Evolutionary conservation across 2,329 filamentous ascomycete species (phyloP), one percentile per base, ranked within the genome.

Genomic region (Aspergillus amoenus): DNA sequence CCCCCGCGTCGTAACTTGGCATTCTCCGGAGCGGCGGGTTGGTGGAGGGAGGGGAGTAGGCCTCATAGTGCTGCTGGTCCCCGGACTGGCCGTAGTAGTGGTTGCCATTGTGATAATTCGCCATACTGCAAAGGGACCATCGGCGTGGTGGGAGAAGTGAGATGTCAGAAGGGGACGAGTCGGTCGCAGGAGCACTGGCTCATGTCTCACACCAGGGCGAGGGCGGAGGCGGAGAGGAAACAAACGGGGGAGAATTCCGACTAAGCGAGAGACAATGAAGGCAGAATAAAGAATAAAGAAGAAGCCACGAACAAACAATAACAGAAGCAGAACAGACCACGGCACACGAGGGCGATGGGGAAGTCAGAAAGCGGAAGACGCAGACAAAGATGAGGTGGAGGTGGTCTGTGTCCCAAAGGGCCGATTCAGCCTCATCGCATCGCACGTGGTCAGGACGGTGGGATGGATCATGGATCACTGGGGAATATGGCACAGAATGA

Each of bases 1-100:
- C 90, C 62, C 88, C 89, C 64, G 82, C 85, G 72, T 91, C 87
- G 78, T 90, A 92, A 78, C 88, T 93, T 48, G 84, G 82, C 62
- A 85, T 82, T 63, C 89, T 81, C 58, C 76, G 76, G 61, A 79
- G 71, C 57, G 72, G 71, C 49, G 75, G 72, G 53, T 68, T 73
- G 49, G 74, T 69, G 61, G 75, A 72, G 56, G 76, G 78, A 42
- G 75, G 61, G 66, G 73, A 60, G 62, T 77, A 73, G 66, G 69
- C 61, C 67, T 76, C 71, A 73, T 80, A 77, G 55, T 69, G 63
- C 34, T 66, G 63, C 39, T 71, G 67, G 60, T 68, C 71, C 58
- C 63, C 58, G 7, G 67, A 52, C 58, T 73, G 73, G 58, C 68
- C 68, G 42, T 81, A 81, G 62, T 80, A 74, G 50, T 70, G 67